These are phyloP conservation scores for Quercus tomentella DNA, from an alignment of 331 rosid species.

Conservation along the genomic window DNA sequence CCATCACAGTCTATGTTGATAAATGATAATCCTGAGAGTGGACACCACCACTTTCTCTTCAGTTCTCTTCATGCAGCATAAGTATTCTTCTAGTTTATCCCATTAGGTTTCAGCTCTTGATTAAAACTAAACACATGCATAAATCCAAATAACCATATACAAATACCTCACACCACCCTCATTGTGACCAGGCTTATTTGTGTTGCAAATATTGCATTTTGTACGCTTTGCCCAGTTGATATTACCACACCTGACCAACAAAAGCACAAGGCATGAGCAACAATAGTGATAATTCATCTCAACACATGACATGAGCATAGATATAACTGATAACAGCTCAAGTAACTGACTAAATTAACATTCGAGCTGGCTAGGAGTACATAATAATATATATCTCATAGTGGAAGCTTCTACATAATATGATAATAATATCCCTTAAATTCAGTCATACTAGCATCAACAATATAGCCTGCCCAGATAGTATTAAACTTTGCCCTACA, in stretches of 20 bases:
- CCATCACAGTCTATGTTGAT: neutral
- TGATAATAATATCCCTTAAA: neutral
- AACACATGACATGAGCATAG: neutral
- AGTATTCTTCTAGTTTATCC: neutral
- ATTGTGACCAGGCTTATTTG: conserved; percentile 87
- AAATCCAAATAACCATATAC: conserved; percentile 8
- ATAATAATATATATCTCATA: neutral
- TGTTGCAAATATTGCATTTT: conserved; percentile 98
- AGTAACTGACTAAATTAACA: neutral
- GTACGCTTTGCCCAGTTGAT: conserved; percentile 98
- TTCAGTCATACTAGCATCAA: conserved; percentile 1
- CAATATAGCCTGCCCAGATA: conserved; percentile 1
- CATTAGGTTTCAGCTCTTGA: neutral
- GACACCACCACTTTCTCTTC: neutral
- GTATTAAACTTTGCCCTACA: conserved; percentile 4
- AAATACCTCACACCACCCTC: conserved; percentile 97
- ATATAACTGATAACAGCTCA: neutral
- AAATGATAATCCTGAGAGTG: neutral
- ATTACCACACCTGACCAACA: conserved; percentile 79
- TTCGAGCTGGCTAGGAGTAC: neutral
- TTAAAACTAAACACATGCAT: conserved; percentile 4
- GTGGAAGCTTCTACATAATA: neutral
- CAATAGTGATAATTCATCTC: neutral
- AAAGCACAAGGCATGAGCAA: conserved; percentile 6
- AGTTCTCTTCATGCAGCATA: neutral